Base-by-base conservation (phyloP, 352 stramenopile genomes). In the Blastocystis sp. region DNA sequence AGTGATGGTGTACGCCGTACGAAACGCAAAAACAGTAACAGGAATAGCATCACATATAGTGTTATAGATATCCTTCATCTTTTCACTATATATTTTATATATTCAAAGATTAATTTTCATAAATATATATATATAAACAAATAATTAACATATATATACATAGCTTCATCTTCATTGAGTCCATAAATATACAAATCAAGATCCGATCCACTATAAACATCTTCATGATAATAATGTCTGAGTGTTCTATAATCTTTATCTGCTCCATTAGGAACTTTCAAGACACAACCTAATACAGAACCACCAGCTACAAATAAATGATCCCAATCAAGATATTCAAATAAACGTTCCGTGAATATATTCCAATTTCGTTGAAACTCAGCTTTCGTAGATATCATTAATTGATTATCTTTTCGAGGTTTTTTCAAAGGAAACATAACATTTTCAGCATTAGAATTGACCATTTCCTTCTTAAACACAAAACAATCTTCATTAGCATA, bases 151-250 rank as follows among this genome's bases (percentile, higher is more conserved):
- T n/a, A n/a, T n/a, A n/a, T n/a, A n/a, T n/a, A n/a, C n/a, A n/a
- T n/a, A n/a, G n/a, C 68, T 32, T 72, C 25, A 31, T 71, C 67
- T 27, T 55, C 52, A 5, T 40, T 73, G 9, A 73, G 28, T 37
- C 57, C 68, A 42, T 74, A 70, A 11, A 73, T 27, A 35, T 70
- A 73, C 10, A 73, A 43, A 65, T 73, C 68, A 19, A 73, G 49
- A 34, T 73, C 68, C 6, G 58, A 70, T 30, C 48, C 66, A n/a
- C 46, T 49, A 16, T 67, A 72, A 0, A 24, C 67, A 13, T 52
- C 43, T 10, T 74, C 62, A 25, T 73, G 67, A 39, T 69, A 72
- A 52, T 73, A 73, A 28, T 59, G 55, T 25, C 67, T 64, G 23
- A 55, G 44, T 19, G 71, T 47, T 30, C 72, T 43, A 11, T 45